phyloP scores from a whole-genome alignment of 2,329 filamentous ascomycete genomes.

The Fusarium poae region DNA sequence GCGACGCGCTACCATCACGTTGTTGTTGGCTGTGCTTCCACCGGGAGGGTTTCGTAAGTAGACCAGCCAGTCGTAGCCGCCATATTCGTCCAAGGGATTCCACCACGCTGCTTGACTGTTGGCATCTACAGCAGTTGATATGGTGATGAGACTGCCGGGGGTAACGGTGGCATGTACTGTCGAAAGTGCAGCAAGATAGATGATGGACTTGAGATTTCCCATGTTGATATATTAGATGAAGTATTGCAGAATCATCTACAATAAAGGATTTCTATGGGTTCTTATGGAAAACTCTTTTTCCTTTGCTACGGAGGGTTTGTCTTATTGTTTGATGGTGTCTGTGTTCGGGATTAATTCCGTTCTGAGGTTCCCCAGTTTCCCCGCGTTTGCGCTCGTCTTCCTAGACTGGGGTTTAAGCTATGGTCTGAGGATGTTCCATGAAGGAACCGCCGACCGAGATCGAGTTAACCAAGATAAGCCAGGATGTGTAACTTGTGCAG shows the following conservation, averaged over 20 bases:
- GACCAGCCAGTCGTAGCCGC: slow-evolving; percentile 42
- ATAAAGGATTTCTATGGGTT: background rate
- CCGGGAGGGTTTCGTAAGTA: slow-evolving; percentile 44
- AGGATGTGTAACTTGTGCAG: rapidly evolving
- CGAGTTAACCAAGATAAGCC: background rate
- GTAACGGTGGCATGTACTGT: slow-evolving; percentile 5
- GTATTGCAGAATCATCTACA: background rate
- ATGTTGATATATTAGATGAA: background rate
- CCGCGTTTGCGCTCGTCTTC: background rate
- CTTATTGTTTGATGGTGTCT: background rate
- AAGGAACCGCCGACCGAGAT: background rate
- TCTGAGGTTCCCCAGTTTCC: background rate
- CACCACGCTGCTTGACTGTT: slow-evolving; percentile 48
- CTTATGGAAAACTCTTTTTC: background rate
- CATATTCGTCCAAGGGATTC: slow-evolving; percentile 46
- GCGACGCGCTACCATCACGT: slow-evolving; percentile 47
- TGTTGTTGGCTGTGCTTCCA: slow-evolving; percentile 43
- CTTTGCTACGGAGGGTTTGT: background rate
- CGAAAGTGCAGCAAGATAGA: slow-evolving; percentile 5
- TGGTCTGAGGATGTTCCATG: background rate
- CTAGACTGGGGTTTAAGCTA: background rate
- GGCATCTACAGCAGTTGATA: slow-evolving; percentile 37
- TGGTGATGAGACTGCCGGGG: slow-evolving; percentile 1
- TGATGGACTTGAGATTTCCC: background rate
- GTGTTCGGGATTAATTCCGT: background rate